Base-by-base conservation (phyloP, 176 grass and related monocot species). In the Juncus effusus region DNA sequence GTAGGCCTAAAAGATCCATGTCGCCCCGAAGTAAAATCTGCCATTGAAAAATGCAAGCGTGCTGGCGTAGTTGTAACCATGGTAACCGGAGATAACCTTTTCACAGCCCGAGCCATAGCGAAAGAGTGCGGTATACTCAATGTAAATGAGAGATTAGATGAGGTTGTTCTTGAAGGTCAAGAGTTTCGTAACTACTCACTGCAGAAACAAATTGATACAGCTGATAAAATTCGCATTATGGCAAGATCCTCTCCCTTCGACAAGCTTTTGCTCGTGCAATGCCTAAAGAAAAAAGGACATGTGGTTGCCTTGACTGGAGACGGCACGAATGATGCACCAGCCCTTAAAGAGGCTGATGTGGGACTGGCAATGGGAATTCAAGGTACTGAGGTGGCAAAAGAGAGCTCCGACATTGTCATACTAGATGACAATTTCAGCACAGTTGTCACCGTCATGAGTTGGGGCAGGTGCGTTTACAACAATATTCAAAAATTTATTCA, bases 71-170 rank as follows among this genome's bases (percentile, higher is more conserved):
- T 58, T 4, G 85, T 97, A 8, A 97, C 88, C 57, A 97, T 97
- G 88, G 85, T 97, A n/a, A 97, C 93, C 0, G 88, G 93, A 3
- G 93, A 97, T 81, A 92, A 97, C 69, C 5, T 97, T 12, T 90
- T 89, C 56, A 96, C 93, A 3, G 93, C 93, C 0, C 47, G 82
- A 5, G 80, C 88, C 62, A 97, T 97, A 7, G 93, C 93, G 45
- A 54, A 35, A 4, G 93, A 91, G 49, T 91, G 93, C 1, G 93
- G 93, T 2, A 97, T 97, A 75, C 62, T 88, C 40, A 58, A 40
- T 3, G 2, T 9, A 0, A 36, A 50, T 0, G 74, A 86, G 19
- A 35, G 57, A 42, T 7, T 2, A 4, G 44, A 62, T 3, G 82
- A 40, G 10, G 11, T 80, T 1, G 77, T 97, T 2, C 67, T 91